A percentile compares a stretch with the other conserved stretches of the same genome.
These are phyloP conservation scores for Mucor velutinosus DNA, from an alignment of 371 early-diverging fungal species.

Conservation along the genomic window DNA sequence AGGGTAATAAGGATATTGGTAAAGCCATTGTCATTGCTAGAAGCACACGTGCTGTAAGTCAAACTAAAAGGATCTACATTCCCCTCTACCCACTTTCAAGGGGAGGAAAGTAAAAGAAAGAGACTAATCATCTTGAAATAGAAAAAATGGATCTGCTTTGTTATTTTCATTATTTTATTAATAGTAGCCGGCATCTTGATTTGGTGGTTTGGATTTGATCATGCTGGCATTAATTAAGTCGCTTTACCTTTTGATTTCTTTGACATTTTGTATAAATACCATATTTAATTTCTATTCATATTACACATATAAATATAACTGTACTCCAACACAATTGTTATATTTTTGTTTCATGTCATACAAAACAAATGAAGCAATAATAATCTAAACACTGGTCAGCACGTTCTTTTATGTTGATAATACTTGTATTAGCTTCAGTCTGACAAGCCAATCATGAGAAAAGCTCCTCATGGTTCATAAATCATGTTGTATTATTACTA, in stretches of 20 bases:
- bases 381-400: neutral
- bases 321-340: neutral
- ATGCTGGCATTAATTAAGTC: constrained; percentile 19
- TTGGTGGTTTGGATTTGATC: constrained; percentile 50
- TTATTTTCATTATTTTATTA: constrained; percentile 47
- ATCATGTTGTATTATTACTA: neutral
- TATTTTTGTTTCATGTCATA: neutral
- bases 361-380: neutral
- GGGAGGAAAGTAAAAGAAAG: neutral
- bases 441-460: neutral
- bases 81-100: neutral
- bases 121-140: constrained; percentile 12
- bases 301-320: neutral
- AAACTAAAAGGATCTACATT: neutral
- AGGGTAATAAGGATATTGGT: constrained; percentile 67
- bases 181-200: constrained; percentile 49
- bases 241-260: neutral
- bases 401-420: neutral
- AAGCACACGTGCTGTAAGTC: constrained; percentile 66
- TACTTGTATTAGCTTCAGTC: neutral
- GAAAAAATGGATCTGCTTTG: constrained; percentile 68
- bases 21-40: constrained; percentile 72
- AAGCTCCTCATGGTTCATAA: neutral
- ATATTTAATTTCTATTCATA: neutral
- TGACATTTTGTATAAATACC: constrained; percentile 3